Evolutionary conservation across 2,329 filamentous ascomycete species (phyloP).

Genomic region (Colletotrichum scovillei): DNA sequence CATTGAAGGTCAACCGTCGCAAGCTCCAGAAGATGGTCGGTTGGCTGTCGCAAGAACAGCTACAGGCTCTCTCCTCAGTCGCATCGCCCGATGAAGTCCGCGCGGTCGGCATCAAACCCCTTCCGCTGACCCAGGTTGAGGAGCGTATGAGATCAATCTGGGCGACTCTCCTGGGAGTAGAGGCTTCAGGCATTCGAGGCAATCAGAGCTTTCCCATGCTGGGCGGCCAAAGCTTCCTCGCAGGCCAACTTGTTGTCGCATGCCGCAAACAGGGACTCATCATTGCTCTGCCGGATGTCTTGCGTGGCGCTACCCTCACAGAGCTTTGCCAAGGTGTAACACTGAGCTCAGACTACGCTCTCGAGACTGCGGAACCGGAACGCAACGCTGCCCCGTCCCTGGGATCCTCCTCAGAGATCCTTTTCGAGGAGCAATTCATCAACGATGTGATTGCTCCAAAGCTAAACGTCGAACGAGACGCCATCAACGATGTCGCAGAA

Average conservation of each 20-base stretch:
- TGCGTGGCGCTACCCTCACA: slow-evolving; percentile 54
- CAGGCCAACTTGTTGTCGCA: slow-evolving; percentile 54
- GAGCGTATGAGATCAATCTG: slow-evolving; percentile 60
- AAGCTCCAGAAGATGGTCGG: slow-evolving; percentile 58
- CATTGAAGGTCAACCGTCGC: slow-evolving; percentile 61
- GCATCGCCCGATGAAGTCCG: slow-evolving; percentile 50
- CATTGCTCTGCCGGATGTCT: slow-evolving; percentile 55
- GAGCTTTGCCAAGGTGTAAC: slow-evolving; percentile 55
- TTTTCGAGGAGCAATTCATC: slow-evolving; percentile 49
- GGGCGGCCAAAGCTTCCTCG: slow-evolving; percentile 59
- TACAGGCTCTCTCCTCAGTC: slow-evolving; percentile 53
- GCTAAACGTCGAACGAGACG: slow-evolving; percentile 52
- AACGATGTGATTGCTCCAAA: slow-evolving; percentile 54
- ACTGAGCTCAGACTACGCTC: slow-evolving; percentile 25
- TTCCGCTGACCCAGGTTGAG: slow-evolving; percentile 60
- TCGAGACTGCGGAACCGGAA: slow-evolving; percentile 10
- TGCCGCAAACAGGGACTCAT: slow-evolving; percentile 56
- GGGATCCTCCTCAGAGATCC: slow-evolving; percentile 16
- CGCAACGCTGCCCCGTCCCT: neutral
- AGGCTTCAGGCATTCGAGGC: slow-evolving; percentile 53
- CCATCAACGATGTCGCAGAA: slow-evolving; percentile 60
- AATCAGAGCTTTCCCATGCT: slow-evolving; percentile 57
- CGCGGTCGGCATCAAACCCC: slow-evolving; percentile 53
- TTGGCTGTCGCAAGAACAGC: slow-evolving; percentile 54
- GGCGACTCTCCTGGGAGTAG: slow-evolving; percentile 54